A percentile compares a stretch with the other conserved stretches of the same genome.
phyloP scores from a whole-genome alignment of 2,329 filamentous ascomycete genomes.

The Aureobasidium pullulans region DNA sequence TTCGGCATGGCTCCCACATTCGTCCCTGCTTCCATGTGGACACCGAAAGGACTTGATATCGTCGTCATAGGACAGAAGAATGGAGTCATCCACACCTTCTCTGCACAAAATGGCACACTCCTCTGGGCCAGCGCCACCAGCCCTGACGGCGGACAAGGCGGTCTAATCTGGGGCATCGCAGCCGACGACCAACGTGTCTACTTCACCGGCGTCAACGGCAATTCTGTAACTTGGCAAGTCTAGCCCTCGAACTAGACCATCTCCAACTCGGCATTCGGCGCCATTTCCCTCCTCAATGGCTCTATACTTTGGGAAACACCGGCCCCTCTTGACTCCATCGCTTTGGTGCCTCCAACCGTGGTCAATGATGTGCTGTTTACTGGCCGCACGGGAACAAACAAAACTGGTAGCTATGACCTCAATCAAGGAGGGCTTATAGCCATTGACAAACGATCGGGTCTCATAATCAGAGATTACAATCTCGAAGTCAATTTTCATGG shows the following conservation, averaged over 20 bases:
- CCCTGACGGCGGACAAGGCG: too few species aligned
- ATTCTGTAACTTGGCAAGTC: not conserved
- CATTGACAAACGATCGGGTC: not conserved
- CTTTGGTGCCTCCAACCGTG: not conserved
- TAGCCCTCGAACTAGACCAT: not conserved
- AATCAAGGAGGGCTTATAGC: not conserved
- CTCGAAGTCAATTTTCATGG: not conserved
- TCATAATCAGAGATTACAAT: not conserved
- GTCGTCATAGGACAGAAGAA: too few species aligned
- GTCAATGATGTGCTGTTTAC: not conserved
- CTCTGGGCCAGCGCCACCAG: too few species aligned
- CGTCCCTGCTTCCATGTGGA: too few species aligned
- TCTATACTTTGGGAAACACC: not conserved
- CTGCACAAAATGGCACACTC: too few species aligned
- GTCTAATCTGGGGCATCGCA: too few species aligned
- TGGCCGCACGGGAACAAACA: not conserved
- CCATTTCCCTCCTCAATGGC: not conserved
- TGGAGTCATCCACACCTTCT: too few species aligned
- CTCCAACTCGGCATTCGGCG: not conserved
- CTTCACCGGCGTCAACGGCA: not conserved
- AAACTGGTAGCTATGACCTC: not conserved
- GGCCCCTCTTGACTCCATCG: not conserved
- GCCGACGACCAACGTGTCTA: too few species aligned
- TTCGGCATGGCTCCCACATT: too few species aligned
- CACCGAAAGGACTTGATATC: too few species aligned